A percentile compares a stretch with the other conserved stretches of the same genome.
Evolutionary conservation across 805 yeast species (phyloP).

Genomic region (Barnettozyma populi): DNA sequence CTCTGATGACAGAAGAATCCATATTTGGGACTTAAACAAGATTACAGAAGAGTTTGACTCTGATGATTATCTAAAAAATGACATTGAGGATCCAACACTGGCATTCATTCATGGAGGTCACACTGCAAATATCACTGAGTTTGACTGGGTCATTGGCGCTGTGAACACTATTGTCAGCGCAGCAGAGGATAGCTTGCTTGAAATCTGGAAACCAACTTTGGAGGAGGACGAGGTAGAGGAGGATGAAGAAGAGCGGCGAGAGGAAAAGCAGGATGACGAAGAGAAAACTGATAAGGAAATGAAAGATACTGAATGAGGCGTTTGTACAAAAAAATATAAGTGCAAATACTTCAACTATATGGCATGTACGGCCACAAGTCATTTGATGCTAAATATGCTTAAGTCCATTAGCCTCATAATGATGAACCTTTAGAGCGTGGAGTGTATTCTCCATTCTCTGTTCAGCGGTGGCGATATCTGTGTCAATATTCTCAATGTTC

Average conservation of each 20-base stretch:
- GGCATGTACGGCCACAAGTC: background rate
- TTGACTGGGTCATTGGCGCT: constrained; percentile 60
- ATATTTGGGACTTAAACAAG: constrained; percentile 67
- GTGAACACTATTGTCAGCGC: constrained; percentile 57
- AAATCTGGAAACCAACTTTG: constrained; percentile 56
- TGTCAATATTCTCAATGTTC: constrained; percentile 26
- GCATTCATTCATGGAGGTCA: constrained; percentile 85
- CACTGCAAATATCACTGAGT: constrained; percentile 59
- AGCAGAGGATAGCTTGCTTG: constrained; percentile 71
- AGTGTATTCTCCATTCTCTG: constrained; percentile 28
- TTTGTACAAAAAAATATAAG: background rate
- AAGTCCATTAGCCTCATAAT: constrained; percentile 25
- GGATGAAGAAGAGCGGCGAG: constrained; percentile 28
- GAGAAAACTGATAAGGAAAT: constrained; percentile 3
- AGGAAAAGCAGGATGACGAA: constrained; percentile 21
- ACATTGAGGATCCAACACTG: constrained; percentile 70
- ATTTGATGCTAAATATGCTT: background rate
- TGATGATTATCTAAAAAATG: constrained; percentile 47
- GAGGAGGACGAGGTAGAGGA: constrained; percentile 36
- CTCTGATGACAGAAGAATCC: constrained; percentile 62
- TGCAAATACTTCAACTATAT: background rate
- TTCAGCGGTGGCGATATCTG: constrained; percentile 18
- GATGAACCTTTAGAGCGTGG: constrained; percentile 33
- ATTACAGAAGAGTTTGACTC: constrained; percentile 52
- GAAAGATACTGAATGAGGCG: background rate